Evolutionary conservation across 2,329 filamentous ascomycete genomes (phyloP).

Genomic region (Allantophomopsis lycopodina): DNA sequence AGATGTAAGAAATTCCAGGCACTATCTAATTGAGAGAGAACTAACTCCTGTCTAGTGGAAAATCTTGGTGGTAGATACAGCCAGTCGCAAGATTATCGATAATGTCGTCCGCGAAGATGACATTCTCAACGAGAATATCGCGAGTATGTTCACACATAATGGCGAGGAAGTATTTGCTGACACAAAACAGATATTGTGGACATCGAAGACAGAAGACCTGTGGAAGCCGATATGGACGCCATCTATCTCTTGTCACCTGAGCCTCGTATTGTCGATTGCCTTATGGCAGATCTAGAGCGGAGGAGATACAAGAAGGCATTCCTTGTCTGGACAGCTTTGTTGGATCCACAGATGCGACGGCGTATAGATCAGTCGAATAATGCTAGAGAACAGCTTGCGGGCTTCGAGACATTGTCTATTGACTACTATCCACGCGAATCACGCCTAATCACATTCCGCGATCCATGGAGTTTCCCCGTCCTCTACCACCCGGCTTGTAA

Average conservation of each 20-base stretch:
- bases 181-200: conserved; percentile 66
- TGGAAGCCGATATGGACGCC: conserved; percentile 84
- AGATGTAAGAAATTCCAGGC: conserved; percentile 44
- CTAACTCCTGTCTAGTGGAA: conserved; percentile 60
- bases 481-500: conserved; percentile 89
- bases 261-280: conserved; percentile 80
- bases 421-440: conserved; percentile 88
- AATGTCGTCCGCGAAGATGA: conserved; percentile 92
- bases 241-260: conserved; percentile 83
- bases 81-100: conserved; percentile 73
- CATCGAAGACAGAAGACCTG: conserved; percentile 74
- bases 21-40: conserved; percentile 3
- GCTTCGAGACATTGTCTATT: conserved; percentile 70
- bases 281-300: conserved; percentile 84
- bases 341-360: conserved; percentile 56
- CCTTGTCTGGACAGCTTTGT: conserved; percentile 72
- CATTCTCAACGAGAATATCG: conserved; percentile 91
- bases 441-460: conserved; percentile 78
- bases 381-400: conserved; percentile 61
- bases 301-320: conserved; percentile 67
- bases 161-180: conserved; percentile 6
- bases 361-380: conserved; percentile 60
- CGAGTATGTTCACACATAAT: conserved; percentile 41
- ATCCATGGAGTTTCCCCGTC: conserved; percentile 90
- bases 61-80: conserved; percentile 79